Base-by-base conservation (phyloP, 495 filamentous ascomycete genomes). In the Penicillium steckii region DNA sequence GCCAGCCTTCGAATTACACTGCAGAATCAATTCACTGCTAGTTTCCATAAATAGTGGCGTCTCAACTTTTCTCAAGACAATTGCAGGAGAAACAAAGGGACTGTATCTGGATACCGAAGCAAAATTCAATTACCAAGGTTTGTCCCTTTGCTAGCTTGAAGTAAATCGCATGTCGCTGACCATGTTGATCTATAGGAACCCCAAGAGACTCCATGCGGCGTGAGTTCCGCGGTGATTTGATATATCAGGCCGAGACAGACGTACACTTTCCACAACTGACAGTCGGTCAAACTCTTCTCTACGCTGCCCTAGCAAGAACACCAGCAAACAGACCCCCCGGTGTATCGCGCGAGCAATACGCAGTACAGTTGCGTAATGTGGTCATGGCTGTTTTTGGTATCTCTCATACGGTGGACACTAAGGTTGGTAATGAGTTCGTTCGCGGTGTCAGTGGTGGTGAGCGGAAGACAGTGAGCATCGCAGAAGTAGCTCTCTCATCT, bases 361-460 rank as follows among this genome's bases (percentile, higher is more conserved):
- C 74, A 17, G 40, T 66, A 33, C 60, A 80, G 53, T 67, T 76
- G 57, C 56, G 65, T 6, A 57, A 70, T 10, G 84, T 85, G 33
- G 79, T 87, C 4, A 83, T 81, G 32, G 82, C 84, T 0, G 79
- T 76, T 0, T 55, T 81, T 7, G 82, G 79, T 8, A 70, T 77
- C 0, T 70, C 80, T 10, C 70, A 84, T 15, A 71, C 73, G 2
- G 77, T 80, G 32, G 67, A 68, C 35, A 68, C 65, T 2, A 51
- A 46, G 9, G 67, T 70, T 73, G 89, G 89, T 27, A 88, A 90
- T 64, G 86, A 89, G 1, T 87, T 85, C 56, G 73, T 91, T 30
- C 87, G 89, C 7, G 90, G 90, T 53, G 79, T 89, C 9, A 88
- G 88, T 21, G 86, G 85, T 42, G 90, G 90, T 41, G 89, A 94